These are phyloP conservation scores for Chlamydomonas sp. DNA, from an alignment of 139 green algal species.

Conservation along the genomic window DNA sequence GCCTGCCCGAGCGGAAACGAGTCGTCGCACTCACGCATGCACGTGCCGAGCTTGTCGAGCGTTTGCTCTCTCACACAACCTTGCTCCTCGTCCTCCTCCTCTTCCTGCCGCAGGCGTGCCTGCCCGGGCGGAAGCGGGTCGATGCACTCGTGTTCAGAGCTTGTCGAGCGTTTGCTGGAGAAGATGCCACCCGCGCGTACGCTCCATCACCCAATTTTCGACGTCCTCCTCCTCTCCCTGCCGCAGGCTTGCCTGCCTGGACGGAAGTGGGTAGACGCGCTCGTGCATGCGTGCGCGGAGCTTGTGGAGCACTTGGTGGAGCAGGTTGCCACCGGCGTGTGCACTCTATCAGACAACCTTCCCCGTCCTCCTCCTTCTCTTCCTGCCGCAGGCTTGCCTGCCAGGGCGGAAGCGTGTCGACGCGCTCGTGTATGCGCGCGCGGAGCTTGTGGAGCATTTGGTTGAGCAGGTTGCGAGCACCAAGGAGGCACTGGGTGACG, in stretches of 20 bases:
- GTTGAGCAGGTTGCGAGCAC: slow-evolving; percentile 35
- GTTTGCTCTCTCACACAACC: not conserved
- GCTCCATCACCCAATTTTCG: too few species aligned
- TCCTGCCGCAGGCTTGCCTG: slow-evolving; percentile 32
- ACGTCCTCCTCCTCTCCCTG: too few species aligned
- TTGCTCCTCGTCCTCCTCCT: not conserved
- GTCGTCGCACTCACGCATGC: too few species aligned
- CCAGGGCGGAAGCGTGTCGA: slow-evolving; percentile 39
- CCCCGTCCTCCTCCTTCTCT: not conserved
- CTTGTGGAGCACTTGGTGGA: not conserved
- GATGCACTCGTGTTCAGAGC: too few species aligned
- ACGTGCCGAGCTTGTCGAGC: not conserved
- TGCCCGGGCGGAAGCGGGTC: too few species aligned
- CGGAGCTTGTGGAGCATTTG: slow-evolving; percentile 52
- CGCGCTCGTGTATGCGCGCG: slow-evolving; percentile 54
- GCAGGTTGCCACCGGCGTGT: too few species aligned
- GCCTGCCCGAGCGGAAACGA: too few species aligned
- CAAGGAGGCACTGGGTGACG: slow-evolving; percentile 48
- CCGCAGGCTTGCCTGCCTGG: too few species aligned
- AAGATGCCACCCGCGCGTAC: too few species aligned
- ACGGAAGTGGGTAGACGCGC: too few species aligned
- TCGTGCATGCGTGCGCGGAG: not conserved
- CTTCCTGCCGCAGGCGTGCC: too few species aligned
- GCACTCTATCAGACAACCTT: not conserved
- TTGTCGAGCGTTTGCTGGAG: too few species aligned